A percentile compares a stretch with the other conserved stretches of the same genome.
Conservation (phyloP, 306 rosid genomes). For the Prunus dulcis region DNA sequence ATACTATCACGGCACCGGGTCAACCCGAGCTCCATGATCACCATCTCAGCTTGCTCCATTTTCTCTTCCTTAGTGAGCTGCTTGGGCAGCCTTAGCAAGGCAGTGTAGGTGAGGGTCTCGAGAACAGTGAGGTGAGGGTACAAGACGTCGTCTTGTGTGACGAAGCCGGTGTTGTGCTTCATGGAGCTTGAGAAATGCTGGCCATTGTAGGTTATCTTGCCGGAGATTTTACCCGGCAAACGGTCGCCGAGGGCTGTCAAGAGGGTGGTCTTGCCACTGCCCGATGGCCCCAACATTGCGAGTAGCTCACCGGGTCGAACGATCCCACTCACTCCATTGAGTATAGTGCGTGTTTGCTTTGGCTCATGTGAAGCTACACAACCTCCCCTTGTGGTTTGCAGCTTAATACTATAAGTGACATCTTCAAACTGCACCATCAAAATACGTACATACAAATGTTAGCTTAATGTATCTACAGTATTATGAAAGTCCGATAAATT, state of each 20-base stretch:
- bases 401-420: conserved; percentile 48
- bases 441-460: background rate
- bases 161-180: conserved; percentile 72
- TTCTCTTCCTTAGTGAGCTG: conserved; percentile 52
- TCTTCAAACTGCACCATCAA: conserved; percentile 66
- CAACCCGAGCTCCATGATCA: conserved; percentile 62
- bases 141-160: conserved; percentile 69
- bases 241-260: conserved; percentile 69
- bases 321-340: conserved; percentile 57
- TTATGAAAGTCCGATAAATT: background rate
- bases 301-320: conserved; percentile 71
- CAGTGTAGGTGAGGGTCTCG: conserved; percentile 65
- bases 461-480: background rate
- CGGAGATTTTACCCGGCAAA: conserved; percentile 55
- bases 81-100: conserved; percentile 61
- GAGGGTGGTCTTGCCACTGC: conserved; percentile 87
- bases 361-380: conserved; percentile 35
- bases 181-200: conserved; percentile 38
- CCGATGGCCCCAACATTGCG: conserved; percentile 93
- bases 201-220: conserved; percentile 69
- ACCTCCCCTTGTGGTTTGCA: conserved; percentile 23
- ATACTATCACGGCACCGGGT: conserved; percentile 49
- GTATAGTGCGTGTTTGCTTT: conserved; percentile 39
- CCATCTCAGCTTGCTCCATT: conserved; percentile 46
- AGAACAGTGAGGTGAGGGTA: conserved; percentile 81